These are phyloP conservation scores for Diutina catenulata DNA, from an alignment of 1,139 yeast species.

Conservation along the genomic window DNA sequence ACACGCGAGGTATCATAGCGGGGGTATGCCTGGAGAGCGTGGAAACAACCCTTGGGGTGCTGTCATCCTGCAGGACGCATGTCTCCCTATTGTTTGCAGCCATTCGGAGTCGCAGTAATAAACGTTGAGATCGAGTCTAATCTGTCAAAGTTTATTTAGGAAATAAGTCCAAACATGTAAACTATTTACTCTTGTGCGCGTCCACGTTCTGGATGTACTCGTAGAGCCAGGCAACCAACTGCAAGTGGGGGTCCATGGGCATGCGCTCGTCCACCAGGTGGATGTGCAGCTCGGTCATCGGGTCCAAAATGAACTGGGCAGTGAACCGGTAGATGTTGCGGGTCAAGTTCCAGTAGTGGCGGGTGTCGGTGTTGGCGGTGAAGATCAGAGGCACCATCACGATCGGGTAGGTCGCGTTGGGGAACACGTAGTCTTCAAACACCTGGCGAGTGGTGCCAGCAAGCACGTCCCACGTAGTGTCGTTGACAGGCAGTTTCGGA, in stretches of 20 bases:
- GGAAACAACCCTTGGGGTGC: too few relatives aligned
- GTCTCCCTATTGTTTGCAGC: too few relatives aligned
- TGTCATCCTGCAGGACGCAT: too few relatives aligned
- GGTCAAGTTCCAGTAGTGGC: slow-evolving; percentile 66
- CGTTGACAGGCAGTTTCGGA: slow-evolving; percentile 41
- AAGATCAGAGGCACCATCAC: slow-evolving; percentile 23
- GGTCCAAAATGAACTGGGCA: slow-evolving; percentile 15
- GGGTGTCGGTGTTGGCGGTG: slow-evolving; percentile 43
- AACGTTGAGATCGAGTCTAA: too few relatives aligned
- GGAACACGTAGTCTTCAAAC: slow-evolving; percentile 34
- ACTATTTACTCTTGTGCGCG: not conserved
- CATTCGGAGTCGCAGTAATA: too few relatives aligned
- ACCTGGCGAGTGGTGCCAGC: slow-evolving; percentile 48
- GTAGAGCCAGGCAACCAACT: slow-evolving; percentile 48
- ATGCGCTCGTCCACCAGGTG: slow-evolving; percentile 57
- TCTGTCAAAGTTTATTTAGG: not conserved
- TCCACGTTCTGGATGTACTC: slow-evolving; percentile 18
- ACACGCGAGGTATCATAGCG: too few relatives aligned
- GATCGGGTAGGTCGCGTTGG: slow-evolving; percentile 16
- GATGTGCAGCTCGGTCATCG: slow-evolving; percentile 13
- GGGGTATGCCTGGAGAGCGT: too few relatives aligned
- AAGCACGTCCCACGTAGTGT: slow-evolving; percentile 39
- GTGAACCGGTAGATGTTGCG: slow-evolving; percentile 56
- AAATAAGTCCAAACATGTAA: not conserved
- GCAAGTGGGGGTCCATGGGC: slow-evolving; percentile 39